These are phyloP conservation scores for Pichia rugopelliculosa DNA, from an alignment of 805 yeast genomes.

Conservation along the genomic window DNA sequence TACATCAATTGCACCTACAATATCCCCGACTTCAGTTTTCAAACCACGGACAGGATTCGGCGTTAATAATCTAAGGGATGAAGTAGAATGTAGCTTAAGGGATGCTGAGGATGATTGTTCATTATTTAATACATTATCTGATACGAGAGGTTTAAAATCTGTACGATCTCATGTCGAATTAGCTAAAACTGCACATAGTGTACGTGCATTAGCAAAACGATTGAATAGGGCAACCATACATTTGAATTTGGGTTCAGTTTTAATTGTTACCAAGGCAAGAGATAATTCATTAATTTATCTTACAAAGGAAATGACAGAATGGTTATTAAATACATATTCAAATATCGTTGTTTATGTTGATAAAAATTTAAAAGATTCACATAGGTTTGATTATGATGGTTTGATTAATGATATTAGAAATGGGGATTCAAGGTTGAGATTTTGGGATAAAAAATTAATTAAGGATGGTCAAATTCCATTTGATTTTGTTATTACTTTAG, in stretches of 20 bases:
- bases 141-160: conserved; percentile 35
- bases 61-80: not conserved
- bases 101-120: conserved; percentile 6
- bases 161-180: conserved; percentile 67
- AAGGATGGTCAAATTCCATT: conserved; percentile 38
- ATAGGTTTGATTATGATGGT: conserved; percentile 54
- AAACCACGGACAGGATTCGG: not conserved
- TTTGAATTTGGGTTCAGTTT: conserved; percentile 58
- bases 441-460: conserved; percentile 64
- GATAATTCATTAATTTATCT: conserved; percentile 70
- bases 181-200: conserved; percentile 78
- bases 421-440: conserved; percentile 42
- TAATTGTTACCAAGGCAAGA: conserved; percentile 85
- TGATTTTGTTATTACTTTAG: conserved; percentile 81
- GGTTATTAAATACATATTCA: conserved; percentile 44
- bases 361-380: conserved; percentile 50
- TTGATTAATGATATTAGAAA: conserved; percentile 41
- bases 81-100: not conserved
- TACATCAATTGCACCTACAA: not conserved
- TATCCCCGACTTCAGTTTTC: not conserved
- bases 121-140: conserved; percentile 5
- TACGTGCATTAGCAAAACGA: conserved; percentile 66
- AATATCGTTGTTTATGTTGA: conserved; percentile 59
- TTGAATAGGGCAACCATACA: conserved; percentile 64
- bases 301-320: conserved; percentile 73